phyloP scores from a whole-genome alignment of 768 basidiomycete genomes.

The Solioccasus polychromus region DNA sequence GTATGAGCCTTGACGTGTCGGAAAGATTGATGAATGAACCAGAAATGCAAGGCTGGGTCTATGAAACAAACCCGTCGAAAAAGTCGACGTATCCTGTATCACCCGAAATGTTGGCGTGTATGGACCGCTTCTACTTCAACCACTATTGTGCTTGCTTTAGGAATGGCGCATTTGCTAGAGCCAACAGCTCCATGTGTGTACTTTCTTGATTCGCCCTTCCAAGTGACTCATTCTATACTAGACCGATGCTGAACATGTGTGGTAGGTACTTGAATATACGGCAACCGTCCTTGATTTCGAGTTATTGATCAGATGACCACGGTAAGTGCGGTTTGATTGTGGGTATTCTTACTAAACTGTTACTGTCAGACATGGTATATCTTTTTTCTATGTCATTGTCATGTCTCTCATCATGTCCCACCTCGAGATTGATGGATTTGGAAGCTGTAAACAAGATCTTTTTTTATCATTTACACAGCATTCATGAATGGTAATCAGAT shows the following conservation, averaged over 20 bases:
- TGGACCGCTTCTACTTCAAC: conserved; percentile 88
- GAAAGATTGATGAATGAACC: conserved; percentile 78
- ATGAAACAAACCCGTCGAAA: conserved; percentile 49
- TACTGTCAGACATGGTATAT: conserved; percentile 45
- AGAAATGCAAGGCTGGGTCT: conserved; percentile 85
- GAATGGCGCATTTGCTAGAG: conserved; percentile 84
- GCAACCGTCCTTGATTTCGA: neutral
- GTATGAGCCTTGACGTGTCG: conserved; percentile 1
- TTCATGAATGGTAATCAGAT: conserved; percentile 42
- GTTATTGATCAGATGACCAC: conserved; percentile 62
- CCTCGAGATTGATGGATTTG: conserved; percentile 73
- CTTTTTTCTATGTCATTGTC: neutral
- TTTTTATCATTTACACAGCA: neutral
- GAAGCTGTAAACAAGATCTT: conserved; percentile 59
- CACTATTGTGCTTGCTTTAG: conserved; percentile 89
- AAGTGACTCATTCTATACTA: conserved; percentile 26
- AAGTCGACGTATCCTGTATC: conserved; percentile 63
- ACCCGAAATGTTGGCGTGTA: conserved; percentile 66
- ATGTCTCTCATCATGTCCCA: neutral
- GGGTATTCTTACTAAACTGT: conserved; percentile 5
- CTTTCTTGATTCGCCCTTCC: neutral
- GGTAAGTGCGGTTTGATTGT: conserved; percentile 41
- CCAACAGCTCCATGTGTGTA: conserved; percentile 85
- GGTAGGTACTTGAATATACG: conserved; percentile 41
- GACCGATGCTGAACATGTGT: conserved; percentile 87